phyloP scores from a whole-genome alignment of 768 basidiomycete genomes.

The Gymnopilus junonius region DNA sequence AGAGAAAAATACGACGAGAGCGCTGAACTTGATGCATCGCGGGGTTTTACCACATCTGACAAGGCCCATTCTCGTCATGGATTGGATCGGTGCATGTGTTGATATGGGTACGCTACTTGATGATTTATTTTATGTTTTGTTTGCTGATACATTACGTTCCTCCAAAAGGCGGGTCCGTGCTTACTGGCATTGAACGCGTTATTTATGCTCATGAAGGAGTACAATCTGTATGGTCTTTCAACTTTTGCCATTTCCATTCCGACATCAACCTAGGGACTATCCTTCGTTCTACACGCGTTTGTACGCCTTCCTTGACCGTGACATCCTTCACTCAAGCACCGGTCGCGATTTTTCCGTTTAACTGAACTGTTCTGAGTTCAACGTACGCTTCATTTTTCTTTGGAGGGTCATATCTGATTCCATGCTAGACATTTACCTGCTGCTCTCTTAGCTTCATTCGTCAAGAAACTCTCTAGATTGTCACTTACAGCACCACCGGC shows the following conservation, averaged over 20 bases:
- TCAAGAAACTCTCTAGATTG: slow-evolving; percentile 88
- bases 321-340: slow-evolving; percentile 88
- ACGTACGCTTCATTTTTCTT: too few relatives aligned
- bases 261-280: slow-evolving; percentile 70
- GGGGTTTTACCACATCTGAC: slow-evolving; percentile 86
- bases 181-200: slow-evolving; percentile 90
- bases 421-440: slow-evolving; percentile 78
- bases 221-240: slow-evolving; percentile 70
- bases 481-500: slow-evolving; percentile 88
- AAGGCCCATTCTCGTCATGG: slow-evolving; percentile 80
- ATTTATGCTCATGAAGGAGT: slow-evolving; percentile 88
- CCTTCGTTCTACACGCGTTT: slow-evolving; percentile 93
- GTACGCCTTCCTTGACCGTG: slow-evolving; percentile 86
- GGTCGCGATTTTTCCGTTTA: slow-evolving; percentile 94
- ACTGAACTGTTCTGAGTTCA: slow-evolving; percentile 90
- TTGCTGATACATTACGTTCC: background rate
- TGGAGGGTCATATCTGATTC: too few relatives aligned
- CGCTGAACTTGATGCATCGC: slow-evolving; percentile 79
- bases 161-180: slow-evolving; percentile 73
- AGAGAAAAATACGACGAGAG: slow-evolving; percentile 50
- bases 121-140: background rate
- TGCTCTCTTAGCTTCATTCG: slow-evolving; percentile 90
- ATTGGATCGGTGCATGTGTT: slow-evolving; percentile 87
- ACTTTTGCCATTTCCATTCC: slow-evolving; percentile 1
- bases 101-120: slow-evolving; percentile 64